Evolutionary conservation across 2,329 filamentous ascomycete species (phyloP).

Genomic region (Monilinia vaccinii-corymbosi): DNA sequence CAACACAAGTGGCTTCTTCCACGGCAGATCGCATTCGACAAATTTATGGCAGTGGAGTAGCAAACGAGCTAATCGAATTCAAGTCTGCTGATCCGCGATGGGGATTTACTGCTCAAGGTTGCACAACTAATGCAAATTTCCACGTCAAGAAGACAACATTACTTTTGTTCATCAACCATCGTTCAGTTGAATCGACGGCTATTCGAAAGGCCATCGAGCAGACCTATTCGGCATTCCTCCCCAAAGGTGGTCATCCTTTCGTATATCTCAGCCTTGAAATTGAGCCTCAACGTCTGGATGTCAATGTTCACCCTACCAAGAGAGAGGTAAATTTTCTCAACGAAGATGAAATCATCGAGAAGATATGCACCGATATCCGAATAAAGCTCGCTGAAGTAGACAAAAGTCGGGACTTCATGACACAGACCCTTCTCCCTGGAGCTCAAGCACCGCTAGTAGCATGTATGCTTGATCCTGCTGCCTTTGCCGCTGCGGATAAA

Average conservation of each 20-base stretch:
- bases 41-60: slow-evolving; percentile 74
- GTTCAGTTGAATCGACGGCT: slow-evolving; percentile 78
- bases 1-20: slow-evolving; percentile 64
- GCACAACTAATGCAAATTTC: slow-evolving; percentile 90
- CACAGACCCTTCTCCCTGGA: slow-evolving; percentile 78
- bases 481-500: slow-evolving; percentile 13
- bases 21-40: slow-evolving; percentile 80
- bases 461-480: slow-evolving; percentile 12
- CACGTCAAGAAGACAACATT: slow-evolving; percentile 82
- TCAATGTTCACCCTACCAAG: slow-evolving; percentile 97
- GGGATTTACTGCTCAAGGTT: slow-evolving; percentile 74
- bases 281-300: slow-evolving; percentile 84
- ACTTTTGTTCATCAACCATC: slow-evolving; percentile 92
- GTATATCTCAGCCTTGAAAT: slow-evolving; percentile 88
- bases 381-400: slow-evolving; percentile 77
- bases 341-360: slow-evolving; percentile 89
- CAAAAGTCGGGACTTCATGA: slow-evolving; percentile 87
- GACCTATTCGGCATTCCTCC: slow-evolving; percentile 76
- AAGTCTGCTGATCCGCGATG: slow-evolving; percentile 63
- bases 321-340: slow-evolving; percentile 95
- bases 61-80: slow-evolving; percentile 80
- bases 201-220: slow-evolving; percentile 90
- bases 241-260: slow-evolving; percentile 91
- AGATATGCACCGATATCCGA: slow-evolving; percentile 72
- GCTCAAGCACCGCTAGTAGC: slow-evolving; percentile 35